These are phyloP conservation scores for Deinandra increscens DNA, from an alignment of 129 eudicot species.

Conservation along the genomic window DNA sequence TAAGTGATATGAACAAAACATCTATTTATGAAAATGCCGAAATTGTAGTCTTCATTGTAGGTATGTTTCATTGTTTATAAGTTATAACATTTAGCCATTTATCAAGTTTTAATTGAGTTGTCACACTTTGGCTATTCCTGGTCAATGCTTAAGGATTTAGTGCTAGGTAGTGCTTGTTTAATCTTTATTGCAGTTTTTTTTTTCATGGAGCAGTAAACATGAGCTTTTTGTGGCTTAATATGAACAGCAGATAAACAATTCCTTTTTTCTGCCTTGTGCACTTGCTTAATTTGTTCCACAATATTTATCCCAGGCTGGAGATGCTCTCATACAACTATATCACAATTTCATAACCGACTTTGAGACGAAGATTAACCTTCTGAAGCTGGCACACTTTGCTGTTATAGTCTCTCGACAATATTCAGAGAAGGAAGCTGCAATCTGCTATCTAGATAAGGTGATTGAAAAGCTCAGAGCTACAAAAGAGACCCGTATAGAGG, in stretches of 20 bases:
- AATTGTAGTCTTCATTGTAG: background rate
- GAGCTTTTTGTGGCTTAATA: background rate
- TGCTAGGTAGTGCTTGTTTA: background rate
- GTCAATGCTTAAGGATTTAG: background rate
- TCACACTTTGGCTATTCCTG: background rate
- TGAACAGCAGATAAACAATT: background rate
- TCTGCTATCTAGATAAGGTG: conserved; percentile 66
- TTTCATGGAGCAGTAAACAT: background rate
- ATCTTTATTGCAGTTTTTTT: background rate
- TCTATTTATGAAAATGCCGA: background rate
- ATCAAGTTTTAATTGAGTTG: background rate
- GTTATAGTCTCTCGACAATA: conserved; percentile 79
- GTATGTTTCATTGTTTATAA: background rate
- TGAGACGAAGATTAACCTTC: conserved; percentile 93
- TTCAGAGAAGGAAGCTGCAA: conserved; percentile 77
- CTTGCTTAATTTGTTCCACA: background rate
- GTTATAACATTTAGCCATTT: no score
- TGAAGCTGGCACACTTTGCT: conserved; percentile 91
- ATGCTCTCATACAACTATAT: conserved; percentile 79
- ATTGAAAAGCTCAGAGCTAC: conserved; percentile 74
- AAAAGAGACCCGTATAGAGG: conserved; percentile 62
- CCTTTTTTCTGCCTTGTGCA: conserved; percentile 19
- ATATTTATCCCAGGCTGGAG: conserved; percentile 69
- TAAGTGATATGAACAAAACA: background rate
- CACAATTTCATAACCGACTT: conserved; percentile 75